Evolutionary conservation across 164 flowering plant genomes (phyloP).

Genomic region (Sextonia rubra): DNA sequence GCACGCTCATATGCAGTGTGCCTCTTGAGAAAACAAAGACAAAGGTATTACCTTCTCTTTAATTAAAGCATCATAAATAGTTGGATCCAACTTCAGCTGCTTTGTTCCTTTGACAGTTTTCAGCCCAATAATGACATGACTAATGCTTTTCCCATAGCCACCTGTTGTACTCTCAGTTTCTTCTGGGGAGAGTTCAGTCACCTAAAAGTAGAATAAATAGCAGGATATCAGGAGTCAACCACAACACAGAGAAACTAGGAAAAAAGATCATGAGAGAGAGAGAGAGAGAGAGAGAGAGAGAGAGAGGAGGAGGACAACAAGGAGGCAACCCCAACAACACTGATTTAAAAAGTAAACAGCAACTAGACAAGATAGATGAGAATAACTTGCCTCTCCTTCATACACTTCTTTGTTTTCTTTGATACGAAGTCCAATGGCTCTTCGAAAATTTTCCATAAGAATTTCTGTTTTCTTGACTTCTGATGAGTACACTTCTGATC

Average conservation of each 20-base stretch:
- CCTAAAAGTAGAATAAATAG: conserved; percentile 35
- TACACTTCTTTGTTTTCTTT: conserved; percentile 98
- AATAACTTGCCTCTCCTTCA: conserved; percentile 90
- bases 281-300: neutral
- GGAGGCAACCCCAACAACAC: neutral
- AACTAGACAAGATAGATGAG: neutral
- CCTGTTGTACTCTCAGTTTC: conserved; percentile 91
- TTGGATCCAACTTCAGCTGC: conserved; percentile 95
- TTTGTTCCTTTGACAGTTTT: conserved; percentile 98
- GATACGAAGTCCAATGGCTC: conserved; percentile 96
- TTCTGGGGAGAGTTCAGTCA: conserved; percentile 97
- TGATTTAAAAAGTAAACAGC: neutral
- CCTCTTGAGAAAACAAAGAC: neutral
- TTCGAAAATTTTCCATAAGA: conserved; percentile 92
- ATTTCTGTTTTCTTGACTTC: conserved; percentile 99
- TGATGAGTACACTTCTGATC: conserved; percentile 96
- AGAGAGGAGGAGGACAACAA: no score
- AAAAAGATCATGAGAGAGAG: neutral
- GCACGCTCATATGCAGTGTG: neutral
- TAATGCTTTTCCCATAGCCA: conserved; percentile 95
- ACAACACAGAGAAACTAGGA: neutral
- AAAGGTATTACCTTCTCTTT: conserved; percentile 73
- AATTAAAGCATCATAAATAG: conserved; percentile 93
- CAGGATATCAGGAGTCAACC: conserved; percentile 1
- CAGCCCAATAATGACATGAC: conserved; percentile 89